Evolutionary conservation across 129 eudicot genomes (phyloP).

Genomic region (Smallanthus sonchifolius): DNA sequence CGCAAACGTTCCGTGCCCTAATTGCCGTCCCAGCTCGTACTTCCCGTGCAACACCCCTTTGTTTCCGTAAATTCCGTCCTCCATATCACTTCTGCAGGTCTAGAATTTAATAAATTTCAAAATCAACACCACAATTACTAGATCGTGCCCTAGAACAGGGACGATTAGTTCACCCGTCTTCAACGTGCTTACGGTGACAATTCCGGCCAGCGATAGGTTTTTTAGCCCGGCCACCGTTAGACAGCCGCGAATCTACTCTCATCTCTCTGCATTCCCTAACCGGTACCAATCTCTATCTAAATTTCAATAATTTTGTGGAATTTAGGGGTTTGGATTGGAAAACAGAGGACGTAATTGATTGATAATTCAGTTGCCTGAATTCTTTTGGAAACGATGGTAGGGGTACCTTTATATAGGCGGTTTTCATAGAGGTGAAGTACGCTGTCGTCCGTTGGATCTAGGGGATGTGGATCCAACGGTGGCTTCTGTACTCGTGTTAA

Average conservation of each 20-base stretch:
- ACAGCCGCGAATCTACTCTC: conserved; percentile 46
- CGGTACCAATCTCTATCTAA: not conserved
- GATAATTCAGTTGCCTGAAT: not conserved
- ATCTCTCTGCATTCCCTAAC: conserved; percentile 94
- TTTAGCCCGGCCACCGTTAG: conserved; percentile 38
- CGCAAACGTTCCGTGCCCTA: conserved; percentile 90
- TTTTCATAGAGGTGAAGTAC: not conserved
- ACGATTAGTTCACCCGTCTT: conserved; percentile 59
- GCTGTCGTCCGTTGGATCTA: conserved; percentile 24
- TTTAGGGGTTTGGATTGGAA: not conserved
- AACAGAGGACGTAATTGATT: not conserved
- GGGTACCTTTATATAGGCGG: conserved; percentile 29
- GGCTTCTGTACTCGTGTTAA: not conserved
- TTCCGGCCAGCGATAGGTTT: conserved; percentile 69
- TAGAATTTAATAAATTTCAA: not conserved
- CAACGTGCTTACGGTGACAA: conserved; percentile 91
- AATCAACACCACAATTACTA: conserved; percentile 4
- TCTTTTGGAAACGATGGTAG: not conserved
- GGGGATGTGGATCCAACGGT: conserved; percentile 25
- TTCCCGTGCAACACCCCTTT: conserved; percentile 57
- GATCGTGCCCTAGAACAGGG: not conserved
- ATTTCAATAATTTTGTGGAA: not conserved
- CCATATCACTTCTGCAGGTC: not conserved
- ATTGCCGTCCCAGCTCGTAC: conserved; percentile 69
- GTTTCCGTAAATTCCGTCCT: conserved; percentile 39